Percentiles rank a stretch among this genome's conserved stretches.
Evolutionary conservation across 495 filamentous ascomycete species (phyloP).

Genomic region (Hypoxylon fuscum): DNA sequence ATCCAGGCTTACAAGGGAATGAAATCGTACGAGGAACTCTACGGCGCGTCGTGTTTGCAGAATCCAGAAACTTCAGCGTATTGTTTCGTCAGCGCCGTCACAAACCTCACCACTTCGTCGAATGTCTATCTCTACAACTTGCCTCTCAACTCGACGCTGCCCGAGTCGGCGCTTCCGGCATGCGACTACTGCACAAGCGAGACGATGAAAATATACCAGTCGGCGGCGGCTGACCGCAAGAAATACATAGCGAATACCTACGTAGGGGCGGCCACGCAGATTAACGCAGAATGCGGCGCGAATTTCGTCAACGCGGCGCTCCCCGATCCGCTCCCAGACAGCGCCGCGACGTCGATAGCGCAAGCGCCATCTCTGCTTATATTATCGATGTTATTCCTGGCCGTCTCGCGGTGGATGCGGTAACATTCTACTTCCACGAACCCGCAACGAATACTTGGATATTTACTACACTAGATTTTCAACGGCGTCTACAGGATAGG

Average conservation of each 20-base stretch:
- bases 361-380: slow-evolving; percentile 35
- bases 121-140: slow-evolving; percentile 85
- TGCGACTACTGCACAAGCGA: slow-evolving; percentile 74
- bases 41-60: slow-evolving; percentile 77
- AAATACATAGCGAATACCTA: slow-evolving; percentile 70
- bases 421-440: slow-evolving; percentile 5
- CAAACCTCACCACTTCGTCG: slow-evolving; percentile 70
- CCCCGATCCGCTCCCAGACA: slow-evolving; percentile 48
- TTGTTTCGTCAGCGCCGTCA: slow-evolving; percentile 86
- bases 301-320: slow-evolving; percentile 69
- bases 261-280: slow-evolving; percentile 65
- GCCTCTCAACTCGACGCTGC: slow-evolving; percentile 76
- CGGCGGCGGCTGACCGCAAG: slow-evolving; percentile 65
- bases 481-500: slow-evolving; percentile 30
- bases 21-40: slow-evolving; percentile 76
- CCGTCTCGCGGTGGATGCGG: slow-evolving; percentile 24
- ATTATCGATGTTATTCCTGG: slow-evolving; percentile 25
- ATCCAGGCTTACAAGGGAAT: slow-evolving; percentile 76
- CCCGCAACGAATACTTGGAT: neutral
- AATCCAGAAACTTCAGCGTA: slow-evolving; percentile 65
- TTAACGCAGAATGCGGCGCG: slow-evolving; percentile 72
- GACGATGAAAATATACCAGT: slow-evolving; percentile 74
- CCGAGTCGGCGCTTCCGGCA: slow-evolving; percentile 67
- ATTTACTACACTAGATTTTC: slow-evolving; percentile 15
- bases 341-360: slow-evolving; percentile 21